Percentiles rank a stretch among this genome's conserved stretches.
phyloP scores from a whole-genome alignment of 2,329 filamentous ascomycete species.

The Sodiomyces alkalinus region DNA sequence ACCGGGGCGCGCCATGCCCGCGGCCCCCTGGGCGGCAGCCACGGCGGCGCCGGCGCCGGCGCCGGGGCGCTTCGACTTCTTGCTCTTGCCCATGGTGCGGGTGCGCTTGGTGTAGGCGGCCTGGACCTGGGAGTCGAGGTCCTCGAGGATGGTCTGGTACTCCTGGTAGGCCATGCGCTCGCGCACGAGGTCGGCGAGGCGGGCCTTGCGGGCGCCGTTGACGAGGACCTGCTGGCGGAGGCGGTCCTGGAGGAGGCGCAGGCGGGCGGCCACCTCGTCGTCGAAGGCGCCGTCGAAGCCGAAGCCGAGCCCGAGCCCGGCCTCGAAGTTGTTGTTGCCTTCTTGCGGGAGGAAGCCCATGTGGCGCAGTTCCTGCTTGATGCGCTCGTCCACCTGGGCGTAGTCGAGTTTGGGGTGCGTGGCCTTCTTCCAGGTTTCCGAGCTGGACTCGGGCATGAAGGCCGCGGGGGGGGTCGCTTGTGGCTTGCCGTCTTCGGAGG shows the following conservation, averaged over 20 bases:
- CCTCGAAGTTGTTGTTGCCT: conserved; percentile 28
- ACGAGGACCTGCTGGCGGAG: conserved; percentile 70
- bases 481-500: conserved; percentile 20
- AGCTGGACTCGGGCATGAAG: conserved; percentile 61
- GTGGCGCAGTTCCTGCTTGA: conserved; percentile 80
- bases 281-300: conserved; percentile 86
- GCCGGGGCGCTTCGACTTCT: conserved; percentile 71
- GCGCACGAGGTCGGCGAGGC: conserved; percentile 73
- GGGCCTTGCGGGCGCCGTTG: conserved; percentile 82
- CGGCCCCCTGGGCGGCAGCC: conserved; percentile 37
- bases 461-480: conserved; percentile 49
- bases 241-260: conserved; percentile 71
- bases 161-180: conserved; percentile 94
- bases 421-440: conserved; percentile 66
- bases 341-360: conserved; percentile 72
- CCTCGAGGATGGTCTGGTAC: conserved; percentile 91
- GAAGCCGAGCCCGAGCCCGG: no score
- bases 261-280: conserved; percentile 80
- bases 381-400: conserved; percentile 71
- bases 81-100: conserved; percentile 82
- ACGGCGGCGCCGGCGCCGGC: conserved; percentile 61
- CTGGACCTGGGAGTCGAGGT: conserved; percentile 89
- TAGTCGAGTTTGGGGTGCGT: conserved; percentile 69
- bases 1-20: conserved; percentile 53
- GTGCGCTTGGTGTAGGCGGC: conserved; percentile 92